A percentile compares a stretch with the other conserved stretches of the same genome.
Evolutionary conservation across 345 rosid genomes (phyloP).

Genomic region (Anastatica hierochuntica): DNA sequence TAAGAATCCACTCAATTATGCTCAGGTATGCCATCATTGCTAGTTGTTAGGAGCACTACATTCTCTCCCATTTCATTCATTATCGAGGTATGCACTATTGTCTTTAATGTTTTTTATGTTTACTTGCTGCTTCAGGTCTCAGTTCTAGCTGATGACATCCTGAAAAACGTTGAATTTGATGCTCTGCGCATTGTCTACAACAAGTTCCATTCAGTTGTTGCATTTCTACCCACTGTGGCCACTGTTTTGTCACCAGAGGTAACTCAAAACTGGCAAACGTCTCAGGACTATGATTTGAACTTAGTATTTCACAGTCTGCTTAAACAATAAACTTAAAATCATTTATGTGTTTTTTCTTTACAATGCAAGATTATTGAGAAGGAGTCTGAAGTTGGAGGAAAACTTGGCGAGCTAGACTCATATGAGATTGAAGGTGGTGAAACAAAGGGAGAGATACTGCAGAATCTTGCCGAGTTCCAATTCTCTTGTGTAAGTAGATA

Average conservation of each 20-base stretch:
- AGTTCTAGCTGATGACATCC: slow-evolving; percentile 90
- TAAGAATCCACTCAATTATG: slow-evolving; percentile 83
- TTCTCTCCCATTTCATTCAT: neutral
- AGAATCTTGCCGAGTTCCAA: slow-evolving; percentile 90
- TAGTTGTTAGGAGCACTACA: neutral
- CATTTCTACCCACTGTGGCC: slow-evolving; percentile 66
- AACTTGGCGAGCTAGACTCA: slow-evolving; percentile 79
- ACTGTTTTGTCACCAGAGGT: slow-evolving; percentile 90
- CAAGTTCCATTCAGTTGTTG: slow-evolving; percentile 78
- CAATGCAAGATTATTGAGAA: slow-evolving; percentile 59
- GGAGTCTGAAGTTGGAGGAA: slow-evolving; percentile 82
- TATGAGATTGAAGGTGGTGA: slow-evolving; percentile 98
- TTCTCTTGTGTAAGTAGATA: slow-evolving; percentile 80
- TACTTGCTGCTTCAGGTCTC: slow-evolving; percentile 53
- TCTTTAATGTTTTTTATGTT: neutral
- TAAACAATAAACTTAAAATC: neutral
- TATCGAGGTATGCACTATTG: neutral
- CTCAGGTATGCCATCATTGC: slow-evolving; percentile 46
- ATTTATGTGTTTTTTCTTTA: neutral
- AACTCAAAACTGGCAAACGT: slow-evolving; percentile 11
- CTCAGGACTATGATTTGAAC: slow-evolving; percentile 7
- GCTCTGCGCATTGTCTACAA: slow-evolving; percentile 85
- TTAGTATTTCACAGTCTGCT: neutral
- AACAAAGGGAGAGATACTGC: slow-evolving; percentile 85
- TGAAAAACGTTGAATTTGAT: slow-evolving; percentile 86